Base-by-base conservation (phyloP, 257 asterid species). In the Solanum arcanum region DNA sequence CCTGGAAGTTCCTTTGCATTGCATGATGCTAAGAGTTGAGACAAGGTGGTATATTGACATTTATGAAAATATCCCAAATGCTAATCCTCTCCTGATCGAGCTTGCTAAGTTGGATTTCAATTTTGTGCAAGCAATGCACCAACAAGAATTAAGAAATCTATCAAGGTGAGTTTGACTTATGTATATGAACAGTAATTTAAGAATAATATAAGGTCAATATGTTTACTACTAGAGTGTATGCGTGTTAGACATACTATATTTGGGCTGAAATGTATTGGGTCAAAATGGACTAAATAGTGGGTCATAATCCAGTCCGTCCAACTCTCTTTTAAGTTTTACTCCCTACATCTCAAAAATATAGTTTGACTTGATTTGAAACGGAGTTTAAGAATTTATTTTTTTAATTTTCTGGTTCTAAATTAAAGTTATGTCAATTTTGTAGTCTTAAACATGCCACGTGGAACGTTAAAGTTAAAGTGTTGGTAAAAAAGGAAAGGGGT, bases 41-140 rank as follows among this genome's bases (percentile, higher is more conserved):
- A 44, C 87, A 31, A 49, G 35, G 21, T 72, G 87, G 73, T 86
- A 13, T 4, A 21, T 46, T 20, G 20, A 33, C 49, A 7, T 86
- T 12, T 86, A 86, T 21, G 44, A 46, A 37, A 44, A 10, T 7
- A 86, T n/a, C 16, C 37, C 69, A 46, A 60, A 21, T 12, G 44
- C 35, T 59, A 31, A 86, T 47, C 29, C 18, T 76, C 16, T 59
- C 1, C 12, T 87, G 23, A 84, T 72, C 13, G 68, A 87, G 70
- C 52, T 87, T 33, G 77, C 89, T 68, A 52, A 70, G 27, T 72
- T 87, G 87, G 89, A 87, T 31, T 87, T 14, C 66, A 83, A 87
- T n/a, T 68, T 87, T 72, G 33, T 87, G 23, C 89, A 87, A 72
- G 68, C 78, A 12, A 59, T 10, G 39, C 68, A 87, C 49, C 89